A percentile compares a stretch with the other conserved stretches of the same genome.
phyloP scores from a whole-genome alignment of 768 basidiomycete genomes.

The Boletus barrowsii region DNA sequence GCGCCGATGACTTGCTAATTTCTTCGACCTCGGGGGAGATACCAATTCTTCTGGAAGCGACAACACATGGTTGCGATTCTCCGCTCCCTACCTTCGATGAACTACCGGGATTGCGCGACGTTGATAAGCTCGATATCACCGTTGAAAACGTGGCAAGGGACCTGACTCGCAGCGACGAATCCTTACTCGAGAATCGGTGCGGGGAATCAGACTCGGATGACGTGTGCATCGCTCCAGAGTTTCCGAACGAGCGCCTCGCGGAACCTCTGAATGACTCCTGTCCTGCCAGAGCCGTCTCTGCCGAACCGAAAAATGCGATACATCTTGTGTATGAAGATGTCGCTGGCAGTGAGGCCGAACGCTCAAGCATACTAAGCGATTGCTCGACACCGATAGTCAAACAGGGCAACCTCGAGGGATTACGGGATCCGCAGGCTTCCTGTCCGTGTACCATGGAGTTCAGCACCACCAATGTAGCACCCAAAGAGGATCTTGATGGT shows the following conservation, averaged over 20 bases:
- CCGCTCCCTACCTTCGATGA: not conserved
- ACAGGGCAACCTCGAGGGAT: conserved; percentile 2
- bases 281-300: not conserved
- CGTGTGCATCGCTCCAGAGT: not conserved
- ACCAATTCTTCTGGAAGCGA: conserved; percentile 44
- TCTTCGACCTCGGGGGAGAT: conserved; percentile 47
- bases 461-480: conserved; percentile 3
- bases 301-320: not conserved
- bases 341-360: not conserved
- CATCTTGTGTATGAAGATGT: not conserved
- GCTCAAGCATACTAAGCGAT: not conserved
- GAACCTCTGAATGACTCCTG: not conserved
- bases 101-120: not conserved
- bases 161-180: not conserved
- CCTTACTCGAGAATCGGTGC: not conserved
- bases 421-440: conserved; percentile 15
- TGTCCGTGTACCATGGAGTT: conserved; percentile 12
- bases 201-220: not conserved
- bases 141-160: not conserved
- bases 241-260: not conserved
- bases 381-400: not conserved
- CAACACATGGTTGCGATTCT: conserved; percentile 7
- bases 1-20: conserved; percentile 34
- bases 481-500: conserved; percentile 20
- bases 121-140: not conserved